A percentile compares a stretch with the other conserved stretches of the same genome.
These are phyloP conservation scores for Nicotiana sylvestris DNA, from an alignment of 257 asterid genomes.

Conservation along the genomic window DNA sequence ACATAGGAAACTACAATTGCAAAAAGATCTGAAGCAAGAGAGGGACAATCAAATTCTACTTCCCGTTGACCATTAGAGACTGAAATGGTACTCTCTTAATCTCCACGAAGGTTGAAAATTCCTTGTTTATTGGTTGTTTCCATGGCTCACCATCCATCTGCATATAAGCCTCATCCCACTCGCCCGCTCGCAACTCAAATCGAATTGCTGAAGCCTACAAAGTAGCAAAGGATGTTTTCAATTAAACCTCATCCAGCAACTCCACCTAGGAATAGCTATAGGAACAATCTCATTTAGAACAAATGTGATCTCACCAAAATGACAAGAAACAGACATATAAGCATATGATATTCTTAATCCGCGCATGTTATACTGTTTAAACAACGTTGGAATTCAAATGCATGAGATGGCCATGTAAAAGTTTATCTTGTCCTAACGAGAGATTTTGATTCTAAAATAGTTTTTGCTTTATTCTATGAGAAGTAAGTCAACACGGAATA, in stretches of 20 bases:
- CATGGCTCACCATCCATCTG: constrained; percentile 97
- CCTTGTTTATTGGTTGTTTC: constrained; percentile 77
- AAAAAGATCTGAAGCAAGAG: neutral
- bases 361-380: neutral
- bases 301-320: neutral
- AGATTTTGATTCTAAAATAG: neutral
- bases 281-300: neutral
- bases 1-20: neutral
- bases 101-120: constrained; percentile 67
- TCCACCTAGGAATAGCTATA: neutral
- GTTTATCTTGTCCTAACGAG: neutral
- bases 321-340: neutral
- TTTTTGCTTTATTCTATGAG: neutral
- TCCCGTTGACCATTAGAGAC: constrained; percentile 57
- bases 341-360: neutral
- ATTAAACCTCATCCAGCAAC: neutral
- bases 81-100: constrained; percentile 57
- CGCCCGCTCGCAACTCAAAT: constrained; percentile 89
- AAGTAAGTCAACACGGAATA: neutral
- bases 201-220: constrained; percentile 69
- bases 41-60: neutral
- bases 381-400: neutral
- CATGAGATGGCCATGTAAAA: neutral
- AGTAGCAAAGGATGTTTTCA: neutral
- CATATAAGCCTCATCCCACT: constrained; percentile 71